A percentile compares a stretch with the other conserved stretches of the same genome.
Evolutionary conservation across 2,329 filamentous ascomycete genomes (phyloP).

Genomic region (Xylariaceae sp.): DNA sequence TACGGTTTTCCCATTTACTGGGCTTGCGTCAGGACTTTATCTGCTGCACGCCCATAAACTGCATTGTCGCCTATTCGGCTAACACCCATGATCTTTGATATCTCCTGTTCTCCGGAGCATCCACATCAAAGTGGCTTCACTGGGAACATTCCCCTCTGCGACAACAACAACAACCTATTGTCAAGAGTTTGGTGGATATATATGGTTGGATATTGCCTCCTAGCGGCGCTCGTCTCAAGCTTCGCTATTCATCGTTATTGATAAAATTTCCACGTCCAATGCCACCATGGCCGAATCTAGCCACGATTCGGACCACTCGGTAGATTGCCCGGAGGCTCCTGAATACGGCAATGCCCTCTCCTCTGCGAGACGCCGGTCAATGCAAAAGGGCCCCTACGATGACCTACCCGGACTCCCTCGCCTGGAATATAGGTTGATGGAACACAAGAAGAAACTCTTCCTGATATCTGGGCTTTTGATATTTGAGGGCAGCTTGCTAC

Average conservation of each 20-base stretch:
- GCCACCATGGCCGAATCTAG: constrained; percentile 22
- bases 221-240: not conserved
- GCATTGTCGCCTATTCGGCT: constrained; percentile 3
- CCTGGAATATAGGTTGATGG: constrained; percentile 46
- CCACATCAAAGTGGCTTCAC: constrained; percentile 1
- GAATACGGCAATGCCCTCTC: constrained; percentile 24
- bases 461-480: constrained; percentile 54
- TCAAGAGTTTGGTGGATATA: no score
- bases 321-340: constrained; percentile 5
- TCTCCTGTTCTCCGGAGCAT: not conserved
- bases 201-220: no score
- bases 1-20: constrained; percentile 5
- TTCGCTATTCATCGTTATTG: not conserved
- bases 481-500: constrained; percentile 54
- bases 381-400: constrained; percentile 26
- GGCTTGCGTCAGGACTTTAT: constrained; percentile 21
- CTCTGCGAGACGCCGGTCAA: constrained; percentile 17
- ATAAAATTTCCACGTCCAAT: not conserved
- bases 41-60: not conserved
- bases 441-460: constrained; percentile 51
- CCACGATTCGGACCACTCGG: constrained; percentile 11
- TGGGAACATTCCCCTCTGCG: not conserved
- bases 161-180: not conserved
- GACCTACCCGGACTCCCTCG: constrained; percentile 35
- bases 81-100: constrained; percentile 1